These are phyloP conservation scores for Naganishia sp. DNA, from an alignment of 1,284 basidiomycete genomes.

Conservation along the genomic window DNA sequence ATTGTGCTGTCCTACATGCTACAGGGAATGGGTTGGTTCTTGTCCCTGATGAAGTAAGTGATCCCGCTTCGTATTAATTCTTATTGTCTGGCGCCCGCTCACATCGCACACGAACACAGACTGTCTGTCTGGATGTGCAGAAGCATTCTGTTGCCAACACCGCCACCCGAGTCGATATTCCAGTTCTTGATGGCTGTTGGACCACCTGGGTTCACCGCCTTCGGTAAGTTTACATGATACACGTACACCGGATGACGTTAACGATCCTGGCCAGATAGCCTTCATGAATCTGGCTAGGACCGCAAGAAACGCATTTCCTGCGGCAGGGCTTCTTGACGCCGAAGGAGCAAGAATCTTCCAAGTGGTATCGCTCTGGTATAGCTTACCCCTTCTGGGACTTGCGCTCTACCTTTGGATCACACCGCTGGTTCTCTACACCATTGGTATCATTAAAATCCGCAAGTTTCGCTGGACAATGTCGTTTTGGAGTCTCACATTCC, in stretches of 20 bases:
- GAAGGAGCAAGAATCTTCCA: slow-evolving; percentile 15
- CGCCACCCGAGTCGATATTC: slow-evolving; percentile 16
- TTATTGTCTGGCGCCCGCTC: not conserved
- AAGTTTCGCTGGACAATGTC: slow-evolving; percentile 21
- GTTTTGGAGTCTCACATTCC: slow-evolving; percentile 21
- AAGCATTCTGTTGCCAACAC: slow-evolving; percentile 19
- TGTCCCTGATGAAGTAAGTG: slow-evolving; percentile 15
- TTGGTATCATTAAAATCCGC: slow-evolving; percentile 6
- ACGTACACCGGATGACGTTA: not conserved
- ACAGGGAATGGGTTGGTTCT: slow-evolving; percentile 23
- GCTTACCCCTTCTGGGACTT: slow-evolving; percentile 8
- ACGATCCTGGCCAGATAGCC: not conserved
- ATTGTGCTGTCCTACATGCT: slow-evolving; percentile 21
- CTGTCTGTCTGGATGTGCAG: slow-evolving; percentile 24
- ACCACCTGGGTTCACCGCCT: slow-evolving; percentile 18
- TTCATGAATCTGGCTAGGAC: slow-evolving; percentile 19
- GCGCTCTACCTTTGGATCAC: slow-evolving; percentile 19
- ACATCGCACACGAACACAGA: not conserved
- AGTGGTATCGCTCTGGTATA: slow-evolving; percentile 18
- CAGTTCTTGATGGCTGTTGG: slow-evolving; percentile 21
- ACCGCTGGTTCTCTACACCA: slow-evolving; percentile 8
- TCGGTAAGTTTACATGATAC: not conserved
- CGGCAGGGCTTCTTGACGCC: slow-evolving; percentile 14
- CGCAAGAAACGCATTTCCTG: slow-evolving; percentile 3
- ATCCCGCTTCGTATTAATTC: not conserved